Evolutionary conservation across 371 early-diverging fungal species (phyloP).

Genomic region (Mycotypha africana): DNA sequence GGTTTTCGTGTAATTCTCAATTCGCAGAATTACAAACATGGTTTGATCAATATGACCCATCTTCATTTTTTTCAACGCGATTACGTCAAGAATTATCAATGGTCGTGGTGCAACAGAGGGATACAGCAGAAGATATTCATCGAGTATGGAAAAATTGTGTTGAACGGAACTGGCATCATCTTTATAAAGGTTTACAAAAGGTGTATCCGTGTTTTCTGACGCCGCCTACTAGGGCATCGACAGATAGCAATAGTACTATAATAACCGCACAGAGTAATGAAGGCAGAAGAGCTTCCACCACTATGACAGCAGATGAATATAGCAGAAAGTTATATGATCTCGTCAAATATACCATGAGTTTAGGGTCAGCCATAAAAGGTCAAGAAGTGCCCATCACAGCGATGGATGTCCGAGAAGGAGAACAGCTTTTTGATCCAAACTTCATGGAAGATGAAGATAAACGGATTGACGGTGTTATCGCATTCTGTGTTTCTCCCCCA

Average conservation of each 20-base stretch:
- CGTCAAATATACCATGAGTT: conserved; percentile 26
- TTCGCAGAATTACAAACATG: conserved; percentile 13
- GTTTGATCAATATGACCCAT: conserved; percentile 17
- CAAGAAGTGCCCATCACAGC: conserved; percentile 40
- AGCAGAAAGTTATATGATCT: conserved; percentile 24
- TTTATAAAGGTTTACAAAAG: conserved; percentile 33
- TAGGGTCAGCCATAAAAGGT: conserved; percentile 43
- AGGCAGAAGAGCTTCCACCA: conserved; percentile 9
- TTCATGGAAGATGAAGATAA: conserved; percentile 41
- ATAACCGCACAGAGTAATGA: too few species aligned
- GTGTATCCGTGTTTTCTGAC: conserved; percentile 30
- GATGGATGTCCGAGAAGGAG: conserved; percentile 27
- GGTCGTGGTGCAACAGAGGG: conserved; percentile 11
- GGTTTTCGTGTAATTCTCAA: conserved; percentile 16
- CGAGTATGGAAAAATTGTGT: conserved; percentile 5
- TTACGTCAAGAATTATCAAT: conserved; percentile 34
- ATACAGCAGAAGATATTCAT: conserved; percentile 4
- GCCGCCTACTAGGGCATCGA: too few species aligned
- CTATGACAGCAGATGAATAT: too few species aligned
- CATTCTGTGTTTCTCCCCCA: conserved; percentile 43
- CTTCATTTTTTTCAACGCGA: conserved; percentile 17
- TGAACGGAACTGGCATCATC: conserved; percentile 27
- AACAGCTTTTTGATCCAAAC: conserved; percentile 24
- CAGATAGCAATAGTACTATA: conserved; percentile 8
- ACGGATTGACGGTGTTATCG: conserved; percentile 24